Base-by-base conservation (phyloP, 2,329 filamentous ascomycete genomes). In the Stachybotrys chartarum region DNA sequence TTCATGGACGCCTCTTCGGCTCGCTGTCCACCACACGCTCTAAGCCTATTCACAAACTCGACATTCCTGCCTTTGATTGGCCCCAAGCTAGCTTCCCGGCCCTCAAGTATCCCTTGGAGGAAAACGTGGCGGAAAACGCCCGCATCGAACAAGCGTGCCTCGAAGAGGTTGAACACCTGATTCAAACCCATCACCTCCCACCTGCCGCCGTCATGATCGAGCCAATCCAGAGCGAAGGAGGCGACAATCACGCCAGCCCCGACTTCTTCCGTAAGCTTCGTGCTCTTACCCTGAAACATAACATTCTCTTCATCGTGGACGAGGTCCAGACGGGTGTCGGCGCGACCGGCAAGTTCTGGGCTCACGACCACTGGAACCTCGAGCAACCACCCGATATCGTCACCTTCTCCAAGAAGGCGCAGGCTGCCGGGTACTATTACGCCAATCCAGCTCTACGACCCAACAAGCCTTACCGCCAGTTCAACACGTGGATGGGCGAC, bases 401-500 rank as follows among this genome's bases (percentile, higher is more conserved):
- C 49, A 96, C 91, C 56, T 96, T 96, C 77, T 90, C 85, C 68
- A 96, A 96, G 80, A 96, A 96, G 80, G 92, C 91, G 3, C 91
- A 96, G 76, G 90, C 91, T 2, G 91, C 92, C 7, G 91, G 91
- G 39, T 96, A 93, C 81, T 96, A 94, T 80, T 96, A 86, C 69
- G 87, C 87, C 58, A 87, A 94, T 79, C 81, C 84, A 10, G 85
- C 83, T 47, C 80, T 96, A 63, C 81, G 89, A 12, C 91, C 91
- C 59, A 96, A 96, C 79, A 92, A 92, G 81, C 88, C 92, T 6
- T 96, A 96, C 79, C 86, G 91, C 59, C 91, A 96, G 75, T 96
- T 96, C 81, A 96, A 96, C 80, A 96, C 91, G 51, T 96, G 91
- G 91, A 95, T 96, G 87, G 91, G 91, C 65, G 91, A 96, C 75